These are phyloP conservation scores for Cutaneotrichosporon sp. DNA, from an alignment of 1,284 basidiomycete species.

Conservation along the genomic window DNA sequence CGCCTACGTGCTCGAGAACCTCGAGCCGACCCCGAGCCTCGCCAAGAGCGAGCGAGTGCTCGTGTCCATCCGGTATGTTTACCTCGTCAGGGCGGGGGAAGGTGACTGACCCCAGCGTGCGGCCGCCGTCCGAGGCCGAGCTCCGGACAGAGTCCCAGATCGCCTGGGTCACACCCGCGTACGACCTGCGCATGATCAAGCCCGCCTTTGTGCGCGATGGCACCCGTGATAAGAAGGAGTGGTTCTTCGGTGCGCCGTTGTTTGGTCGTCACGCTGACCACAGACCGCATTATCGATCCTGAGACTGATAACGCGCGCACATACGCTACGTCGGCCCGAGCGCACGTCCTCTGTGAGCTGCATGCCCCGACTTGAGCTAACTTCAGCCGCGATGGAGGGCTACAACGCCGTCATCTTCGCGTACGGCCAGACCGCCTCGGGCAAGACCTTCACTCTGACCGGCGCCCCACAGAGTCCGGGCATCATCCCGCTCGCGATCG, in stretches of 20 bases:
- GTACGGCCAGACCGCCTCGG: constrained; percentile 70
- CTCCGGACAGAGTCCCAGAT: constrained; percentile 30
- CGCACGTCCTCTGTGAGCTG: constrained; percentile 67
- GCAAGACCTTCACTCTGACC: constrained; percentile 88
- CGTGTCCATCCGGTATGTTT: constrained; percentile 72
- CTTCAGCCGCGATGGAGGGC: constrained; percentile 83
- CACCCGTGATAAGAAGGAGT: constrained; percentile 45
- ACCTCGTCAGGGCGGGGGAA: constrained; percentile 9
- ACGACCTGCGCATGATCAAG: constrained; percentile 47
- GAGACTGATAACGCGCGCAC: constrained; percentile 77
- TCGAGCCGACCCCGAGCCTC: constrained; percentile 19
- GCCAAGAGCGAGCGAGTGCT: constrained; percentile 70
- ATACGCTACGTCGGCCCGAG: constrained; percentile 79
- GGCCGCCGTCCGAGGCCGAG: constrained; percentile 61
- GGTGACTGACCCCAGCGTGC: constrained; percentile 59
- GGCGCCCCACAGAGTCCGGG: constrained; percentile 84
- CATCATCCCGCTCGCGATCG: constrained; percentile 89
- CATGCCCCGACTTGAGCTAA: background rate
- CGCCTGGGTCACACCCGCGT: constrained; percentile 42
- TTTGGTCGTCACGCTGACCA: constrained; percentile 53
- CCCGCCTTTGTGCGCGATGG: constrained; percentile 40
- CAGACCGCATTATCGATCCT: constrained; percentile 45
- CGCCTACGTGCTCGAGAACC: constrained; percentile 20
- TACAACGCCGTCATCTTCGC: constrained; percentile 95
- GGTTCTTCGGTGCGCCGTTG: constrained; percentile 56